Evolutionary conservation across 768 basidiomycete genomes (phyloP), one percentile per base, ranked within the genome.

Genomic region (Lyophyllum atratum): DNA sequence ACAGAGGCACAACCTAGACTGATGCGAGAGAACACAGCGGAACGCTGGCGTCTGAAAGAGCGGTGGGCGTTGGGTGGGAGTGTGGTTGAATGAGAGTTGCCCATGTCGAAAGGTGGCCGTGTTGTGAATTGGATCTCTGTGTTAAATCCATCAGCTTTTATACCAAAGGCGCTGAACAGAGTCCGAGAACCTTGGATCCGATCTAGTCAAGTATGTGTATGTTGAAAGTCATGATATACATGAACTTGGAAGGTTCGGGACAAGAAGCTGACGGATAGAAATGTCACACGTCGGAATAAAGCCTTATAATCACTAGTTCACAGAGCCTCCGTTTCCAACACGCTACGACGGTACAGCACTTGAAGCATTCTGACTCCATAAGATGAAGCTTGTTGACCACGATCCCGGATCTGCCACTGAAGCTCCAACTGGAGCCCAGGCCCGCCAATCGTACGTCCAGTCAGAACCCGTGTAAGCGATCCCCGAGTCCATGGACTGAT

Each of bases 1-100:
- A 69, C 73, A 55, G 74, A 75, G 24, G 71, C 65, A 45, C 76
- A 79, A 48, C 74, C 74, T 11, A 82, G 56, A 59, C 67, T 74
- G 56, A 80, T 52, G 14, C 71, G 76, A 50, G 80, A 71, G 40
- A 77, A 69, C 37, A 73, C 53, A 25, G 66, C 62, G 17, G 75
- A 76, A 62, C 72, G 74, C 61, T 74, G 72, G 43, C 67, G 68
- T 43, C 55, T 62, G 54, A 74, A 67, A 24, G 64, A 59, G 46
- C 51, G 61, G n/a, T 55, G 59, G 14, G 55, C 14, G 40, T 67
- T 67, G 45, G 50, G 60, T 37, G 59, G 39, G 51, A 62, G 52
- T 29, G 54, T 61, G 42, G 57, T 52, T 7, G 72, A 71, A 26
- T 68, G 67, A 19, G 71, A 66, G 64, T 72, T 72, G 39, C 73